Evolutionary conservation across 2,329 filamentous ascomycete genomes (phyloP).

Genomic region (Didymosphaeria variabile): DNA sequence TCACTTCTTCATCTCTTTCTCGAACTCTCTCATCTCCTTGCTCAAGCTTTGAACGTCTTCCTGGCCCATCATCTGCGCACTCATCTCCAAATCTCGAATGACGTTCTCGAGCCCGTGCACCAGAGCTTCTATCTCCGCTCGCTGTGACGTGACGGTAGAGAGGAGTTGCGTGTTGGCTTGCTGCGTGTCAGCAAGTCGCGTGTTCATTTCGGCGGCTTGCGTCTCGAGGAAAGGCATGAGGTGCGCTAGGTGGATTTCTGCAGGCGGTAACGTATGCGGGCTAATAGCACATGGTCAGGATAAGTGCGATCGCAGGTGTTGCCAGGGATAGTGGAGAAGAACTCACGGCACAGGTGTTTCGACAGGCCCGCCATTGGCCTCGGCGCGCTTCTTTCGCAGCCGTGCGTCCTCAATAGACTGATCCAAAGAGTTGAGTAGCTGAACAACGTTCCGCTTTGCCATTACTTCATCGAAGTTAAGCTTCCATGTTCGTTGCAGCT

Average conservation of each 20-base stretch:
- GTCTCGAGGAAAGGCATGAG: conserved; percentile 64
- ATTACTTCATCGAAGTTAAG: conserved; percentile 70
- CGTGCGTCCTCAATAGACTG: conserved; percentile 67
- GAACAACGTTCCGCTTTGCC: conserved; percentile 63
- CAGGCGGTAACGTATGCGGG: conserved; percentile 66
- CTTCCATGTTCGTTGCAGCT: conserved; percentile 65
- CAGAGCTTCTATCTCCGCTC: conserved; percentile 65
- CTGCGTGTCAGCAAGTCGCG: conserved; percentile 60
- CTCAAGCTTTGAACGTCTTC: conserved; percentile 49
- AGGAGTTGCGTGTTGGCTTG: conserved; percentile 63
- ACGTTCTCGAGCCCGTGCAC: conserved; percentile 64
- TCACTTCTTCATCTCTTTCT: conserved; percentile 49
- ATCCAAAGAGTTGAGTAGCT: conserved; percentile 68
- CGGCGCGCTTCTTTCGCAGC: conserved; percentile 57
- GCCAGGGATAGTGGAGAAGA: not conserved
- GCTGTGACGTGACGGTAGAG: conserved; percentile 61
- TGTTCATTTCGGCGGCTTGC: conserved; percentile 59
- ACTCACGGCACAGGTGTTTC: conserved; percentile 58
- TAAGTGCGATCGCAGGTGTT: not conserved
- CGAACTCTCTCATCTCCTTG: conserved; percentile 45
- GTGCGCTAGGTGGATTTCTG: conserved; percentile 67
- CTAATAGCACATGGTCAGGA: conserved; percentile 45
- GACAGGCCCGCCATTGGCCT: conserved; percentile 47
- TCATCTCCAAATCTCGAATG: conserved; percentile 65
- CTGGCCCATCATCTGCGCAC: conserved; percentile 52